phyloP scores from a whole-genome alignment of 371 early-diverging fungal species.

The Encephalitozoon romaleae region DNA sequence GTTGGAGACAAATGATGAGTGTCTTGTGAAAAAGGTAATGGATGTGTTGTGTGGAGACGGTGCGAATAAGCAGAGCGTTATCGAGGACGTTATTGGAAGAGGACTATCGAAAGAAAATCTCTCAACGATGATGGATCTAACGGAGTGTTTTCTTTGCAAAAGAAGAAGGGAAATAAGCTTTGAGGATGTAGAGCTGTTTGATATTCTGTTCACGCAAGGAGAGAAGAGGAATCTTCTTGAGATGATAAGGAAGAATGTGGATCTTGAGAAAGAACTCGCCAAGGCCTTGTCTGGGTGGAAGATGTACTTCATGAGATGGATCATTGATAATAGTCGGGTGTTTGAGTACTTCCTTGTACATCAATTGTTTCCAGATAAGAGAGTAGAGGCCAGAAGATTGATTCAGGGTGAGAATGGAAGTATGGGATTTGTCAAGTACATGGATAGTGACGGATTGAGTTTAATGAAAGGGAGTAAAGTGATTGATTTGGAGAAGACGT shows the following conservation, averaged over 20 bases:
- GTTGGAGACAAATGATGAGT: background rate
- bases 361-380: background rate
- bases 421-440: background rate
- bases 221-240: constrained; percentile 1
- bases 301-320: background rate
- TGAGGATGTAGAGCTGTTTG: constrained; percentile 6
- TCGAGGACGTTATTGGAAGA: background rate
- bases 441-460: background rate
- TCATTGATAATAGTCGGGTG: background rate
- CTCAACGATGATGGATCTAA: background rate
- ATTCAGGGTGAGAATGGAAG: background rate
- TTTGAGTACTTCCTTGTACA: background rate
- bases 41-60: background rate
- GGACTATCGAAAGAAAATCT: background rate
- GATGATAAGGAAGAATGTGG: background rate
- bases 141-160: background rate
- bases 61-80: background rate
- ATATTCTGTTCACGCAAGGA: background rate
- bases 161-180: background rate
- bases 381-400: background rate
- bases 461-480: background rate
- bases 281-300: background rate
- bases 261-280: background rate
- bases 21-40: background rate
- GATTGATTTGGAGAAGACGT: background rate